phyloP scores from a whole-genome alignment of 352 stramenopile species.

The Saprolegnia parasitica region DNA sequence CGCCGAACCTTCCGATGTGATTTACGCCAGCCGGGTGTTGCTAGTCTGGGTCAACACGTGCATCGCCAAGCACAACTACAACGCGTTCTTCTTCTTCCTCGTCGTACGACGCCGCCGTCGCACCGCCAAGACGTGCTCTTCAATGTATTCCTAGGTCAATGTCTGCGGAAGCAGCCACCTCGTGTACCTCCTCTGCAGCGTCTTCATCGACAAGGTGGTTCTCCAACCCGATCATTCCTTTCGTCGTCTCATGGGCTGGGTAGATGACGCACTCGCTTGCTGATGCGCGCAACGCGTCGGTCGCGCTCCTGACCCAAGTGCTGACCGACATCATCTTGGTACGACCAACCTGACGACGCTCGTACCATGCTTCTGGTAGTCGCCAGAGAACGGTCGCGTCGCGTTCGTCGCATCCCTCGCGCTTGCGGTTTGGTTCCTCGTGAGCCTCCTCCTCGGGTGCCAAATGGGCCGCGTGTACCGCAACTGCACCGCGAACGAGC shows the following conservation, averaged over 20 bases:
- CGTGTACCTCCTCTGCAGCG: constrained; percentile 4
- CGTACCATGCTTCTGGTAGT: neutral
- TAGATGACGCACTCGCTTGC: neutral
- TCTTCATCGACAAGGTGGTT: constrained; percentile 7
- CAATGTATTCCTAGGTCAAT: neutral
- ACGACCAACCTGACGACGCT: neutral
- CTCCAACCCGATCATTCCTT: no score
- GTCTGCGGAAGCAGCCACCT: constrained; percentile 6
- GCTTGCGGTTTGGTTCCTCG: constrained; percentile 51
- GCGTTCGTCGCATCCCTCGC: constrained; percentile 63
- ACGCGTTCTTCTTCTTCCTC: constrained; percentile 33
- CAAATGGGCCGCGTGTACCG: constrained; percentile 64
- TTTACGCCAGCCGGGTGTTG: neutral
- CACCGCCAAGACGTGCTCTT: neutral
- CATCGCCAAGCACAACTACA: constrained; percentile 34
- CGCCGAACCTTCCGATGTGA: neutral
- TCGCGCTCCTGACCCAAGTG: neutral
- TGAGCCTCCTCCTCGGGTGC: constrained; percentile 71
- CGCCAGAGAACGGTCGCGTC: constrained; percentile 32
- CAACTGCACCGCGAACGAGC: constrained; percentile 75
- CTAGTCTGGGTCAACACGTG: constrained; percentile 34
- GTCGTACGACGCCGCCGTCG: constrained; percentile 25
- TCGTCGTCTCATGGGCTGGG: neutral
- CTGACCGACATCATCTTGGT: constrained; percentile 24
- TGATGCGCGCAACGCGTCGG: neutral